Conservation (phyloP, 495 filamentous ascomycete species). For the Daldinia childiae region DNA sequence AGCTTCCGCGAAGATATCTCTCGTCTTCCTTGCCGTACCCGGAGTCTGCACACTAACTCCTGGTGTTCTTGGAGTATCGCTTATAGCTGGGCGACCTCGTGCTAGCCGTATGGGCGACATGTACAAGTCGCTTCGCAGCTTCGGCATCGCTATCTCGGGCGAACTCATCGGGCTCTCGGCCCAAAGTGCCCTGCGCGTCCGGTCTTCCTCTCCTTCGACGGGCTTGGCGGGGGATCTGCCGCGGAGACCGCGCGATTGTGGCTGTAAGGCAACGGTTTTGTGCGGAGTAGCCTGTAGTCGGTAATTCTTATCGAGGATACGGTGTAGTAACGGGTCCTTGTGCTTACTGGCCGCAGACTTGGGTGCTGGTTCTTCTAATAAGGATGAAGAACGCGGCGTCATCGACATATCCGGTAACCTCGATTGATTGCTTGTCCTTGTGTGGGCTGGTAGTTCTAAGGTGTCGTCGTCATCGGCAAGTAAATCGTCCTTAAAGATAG, state of each 20-base stretch:
- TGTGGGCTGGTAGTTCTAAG: slow-evolving; percentile 54
- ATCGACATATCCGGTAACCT: slow-evolving; percentile 67
- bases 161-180: slow-evolving; percentile 75
- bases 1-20: slow-evolving; percentile 54
- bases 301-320: slow-evolving; percentile 91
- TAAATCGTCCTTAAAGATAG: slow-evolving; percentile 45
- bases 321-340: slow-evolving; percentile 82
- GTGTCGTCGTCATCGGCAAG: slow-evolving; percentile 49
- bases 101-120: slow-evolving; percentile 67
- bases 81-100: slow-evolving; percentile 27
- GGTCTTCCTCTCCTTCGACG: slow-evolving; percentile 50
- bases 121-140: slow-evolving; percentile 86
- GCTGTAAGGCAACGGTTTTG: slow-evolving; percentile 44
- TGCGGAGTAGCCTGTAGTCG: slow-evolving; percentile 91
- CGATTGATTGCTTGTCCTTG: slow-evolving; percentile 30
- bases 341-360: slow-evolving; percentile 58
- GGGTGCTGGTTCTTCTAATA: slow-evolving; percentile 46
- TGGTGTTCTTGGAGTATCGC: slow-evolving; percentile 64
- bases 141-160: slow-evolving; percentile 79
- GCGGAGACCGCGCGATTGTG: slow-evolving; percentile 26
- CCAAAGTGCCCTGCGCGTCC: slow-evolving; percentile 47
- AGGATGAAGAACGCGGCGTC: slow-evolving; percentile 54
- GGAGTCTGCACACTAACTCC: slow-evolving; percentile 85
- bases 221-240: slow-evolving; percentile 42
- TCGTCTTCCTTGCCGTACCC: slow-evolving; percentile 53